Evolutionary conservation across 768 basidiomycete species (phyloP).

Genomic region (Leccinum ochraceum): DNA sequence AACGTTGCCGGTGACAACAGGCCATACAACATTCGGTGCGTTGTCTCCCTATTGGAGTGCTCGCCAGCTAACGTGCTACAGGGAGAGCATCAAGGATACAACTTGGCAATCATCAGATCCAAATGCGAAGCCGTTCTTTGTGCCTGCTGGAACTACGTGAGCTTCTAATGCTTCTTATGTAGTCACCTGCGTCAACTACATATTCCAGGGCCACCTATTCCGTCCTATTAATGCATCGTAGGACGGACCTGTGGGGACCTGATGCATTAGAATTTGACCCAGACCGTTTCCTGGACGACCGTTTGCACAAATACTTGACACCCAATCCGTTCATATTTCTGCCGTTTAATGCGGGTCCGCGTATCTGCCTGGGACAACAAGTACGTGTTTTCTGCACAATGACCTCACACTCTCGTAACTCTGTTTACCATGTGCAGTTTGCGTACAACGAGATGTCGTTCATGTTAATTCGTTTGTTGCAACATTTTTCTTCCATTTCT

Average conservation of each 20-base stretch:
- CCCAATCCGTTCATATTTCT: conserved; percentile 45
- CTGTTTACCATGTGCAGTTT: conserved; percentile 24
- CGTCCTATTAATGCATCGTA: conserved; percentile 38
- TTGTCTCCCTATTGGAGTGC: neutral
- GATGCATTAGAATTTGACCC: conserved; percentile 41
- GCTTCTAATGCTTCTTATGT: neutral
- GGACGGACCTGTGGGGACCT: conserved; percentile 40
- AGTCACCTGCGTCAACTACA: neutral
- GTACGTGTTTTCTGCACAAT: conserved; percentile 16
- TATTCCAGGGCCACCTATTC: conserved; percentile 27
- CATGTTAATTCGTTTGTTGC: conserved; percentile 33
- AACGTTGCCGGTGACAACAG: conserved; percentile 14
- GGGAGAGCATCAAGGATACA: conserved; percentile 26
- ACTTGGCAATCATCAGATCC: conserved; percentile 26
- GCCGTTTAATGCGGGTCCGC: conserved; percentile 44
- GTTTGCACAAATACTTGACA: conserved; percentile 35
- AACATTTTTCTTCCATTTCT: conserved; percentile 26
- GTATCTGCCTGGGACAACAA: conserved; percentile 41
- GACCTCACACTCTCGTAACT: neutral
- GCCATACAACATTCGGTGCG: conserved; percentile 36
- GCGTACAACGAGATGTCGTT: conserved; percentile 37
- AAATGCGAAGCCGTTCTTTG: conserved; percentile 30
- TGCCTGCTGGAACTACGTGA: conserved; percentile 28
- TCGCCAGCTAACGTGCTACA: conserved; percentile 4
- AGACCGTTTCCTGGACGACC: conserved; percentile 41